phyloP scores from a whole-genome alignment of 1,284 basidiomycete species.

The Golubevia pallescens region DNA sequence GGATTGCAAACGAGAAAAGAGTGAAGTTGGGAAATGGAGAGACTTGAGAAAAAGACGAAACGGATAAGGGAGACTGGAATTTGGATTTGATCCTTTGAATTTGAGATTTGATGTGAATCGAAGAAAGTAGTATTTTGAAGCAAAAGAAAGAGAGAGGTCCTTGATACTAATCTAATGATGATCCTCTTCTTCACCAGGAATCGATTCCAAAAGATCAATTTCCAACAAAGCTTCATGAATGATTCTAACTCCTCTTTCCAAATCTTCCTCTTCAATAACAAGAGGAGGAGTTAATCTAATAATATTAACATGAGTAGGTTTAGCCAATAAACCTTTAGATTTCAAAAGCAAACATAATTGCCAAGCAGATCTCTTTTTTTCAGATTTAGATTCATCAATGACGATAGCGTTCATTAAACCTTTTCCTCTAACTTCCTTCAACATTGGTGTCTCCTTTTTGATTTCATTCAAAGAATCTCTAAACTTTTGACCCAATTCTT shows the following conservation, averaged over 20 bases:
- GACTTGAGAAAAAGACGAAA: too few species aligned
- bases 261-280: conserved; percentile 84
- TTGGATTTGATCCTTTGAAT: too few species aligned
- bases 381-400: conserved; percentile 82
- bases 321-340: conserved; percentile 86
- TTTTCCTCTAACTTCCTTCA: conserved; percentile 75
- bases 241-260: conserved; percentile 76
- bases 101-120: too few species aligned
- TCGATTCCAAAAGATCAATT: conserved; percentile 70
- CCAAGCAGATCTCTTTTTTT: conserved; percentile 81
- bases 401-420: conserved; percentile 93
- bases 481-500: conserved; percentile 81
- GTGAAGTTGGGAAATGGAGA: too few species aligned
- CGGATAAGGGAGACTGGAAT: too few species aligned
- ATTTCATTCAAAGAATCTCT: conserved; percentile 33
- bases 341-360: conserved; percentile 92
- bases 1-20: too few species aligned
- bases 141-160: too few species aligned
- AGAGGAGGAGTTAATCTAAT: conserved; percentile 95
- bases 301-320: conserved; percentile 95
- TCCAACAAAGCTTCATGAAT: conserved; percentile 80
- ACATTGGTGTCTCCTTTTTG: conserved; percentile 4
- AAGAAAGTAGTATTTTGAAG: too few species aligned
- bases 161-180: too few species aligned
- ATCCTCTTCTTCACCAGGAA: conserved; percentile 42